These are phyloP conservation scores for Didymella segeticola DNA, from an alignment of 2,329 filamentous ascomycete species.

Conservation along the genomic window DNA sequence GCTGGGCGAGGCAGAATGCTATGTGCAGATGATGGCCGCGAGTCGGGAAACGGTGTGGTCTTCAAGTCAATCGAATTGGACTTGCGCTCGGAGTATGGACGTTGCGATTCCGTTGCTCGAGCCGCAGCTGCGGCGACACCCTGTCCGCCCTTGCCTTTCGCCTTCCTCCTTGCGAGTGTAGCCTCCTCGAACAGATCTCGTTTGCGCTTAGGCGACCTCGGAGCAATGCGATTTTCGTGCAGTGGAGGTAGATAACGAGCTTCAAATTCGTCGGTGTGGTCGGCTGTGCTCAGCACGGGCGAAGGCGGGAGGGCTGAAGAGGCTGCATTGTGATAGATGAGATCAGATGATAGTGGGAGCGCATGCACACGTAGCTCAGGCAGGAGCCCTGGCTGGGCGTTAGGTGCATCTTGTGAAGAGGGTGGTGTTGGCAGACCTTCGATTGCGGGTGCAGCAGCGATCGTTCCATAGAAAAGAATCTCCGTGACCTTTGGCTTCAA, in stretches of 20 bases:
- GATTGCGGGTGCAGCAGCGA: conserved; percentile 23
- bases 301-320: conserved; percentile 15
- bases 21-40: conserved; percentile 35
- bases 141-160: conserved; percentile 52
- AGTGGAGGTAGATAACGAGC: conserved; percentile 44
- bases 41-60: conserved; percentile 26
- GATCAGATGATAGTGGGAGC: conserved; percentile 53
- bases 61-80: conserved; percentile 41
- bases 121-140: conserved; percentile 53
- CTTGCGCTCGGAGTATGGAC: conserved; percentile 41
- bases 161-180: conserved; percentile 51
- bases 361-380: conserved; percentile 48
- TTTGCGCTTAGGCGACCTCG: conserved; percentile 50
- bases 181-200: conserved; percentile 58
- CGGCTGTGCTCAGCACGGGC: conserved; percentile 3
- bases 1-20: conserved; percentile 28
- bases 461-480: conserved; percentile 54
- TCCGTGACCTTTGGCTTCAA: conserved; percentile 47
- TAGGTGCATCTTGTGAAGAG: conserved; percentile 25
- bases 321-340: conserved; percentile 31
- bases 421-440: conserved; percentile 43
- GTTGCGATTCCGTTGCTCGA: conserved; percentile 35
- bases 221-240: conserved; percentile 28
- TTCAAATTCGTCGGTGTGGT: conserved; percentile 23
- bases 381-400: conserved; percentile 8